phyloP scores from a whole-genome alignment of 768 basidiomycete species.

The Phallus indusiatus region DNA sequence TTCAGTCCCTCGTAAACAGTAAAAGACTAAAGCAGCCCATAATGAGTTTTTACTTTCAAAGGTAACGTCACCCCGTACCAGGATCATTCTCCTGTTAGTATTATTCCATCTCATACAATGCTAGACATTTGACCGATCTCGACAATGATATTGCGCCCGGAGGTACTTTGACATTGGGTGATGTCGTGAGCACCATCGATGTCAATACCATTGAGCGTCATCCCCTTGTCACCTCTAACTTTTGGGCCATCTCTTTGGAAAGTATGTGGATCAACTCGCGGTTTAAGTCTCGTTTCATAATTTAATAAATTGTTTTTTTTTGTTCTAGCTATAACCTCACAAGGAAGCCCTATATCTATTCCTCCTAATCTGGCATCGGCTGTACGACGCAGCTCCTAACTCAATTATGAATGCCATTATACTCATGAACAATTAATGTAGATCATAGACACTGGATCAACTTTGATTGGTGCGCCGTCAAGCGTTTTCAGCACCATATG shows the following conservation, averaged over 20 bases:
- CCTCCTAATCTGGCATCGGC: slow-evolving; percentile 21
- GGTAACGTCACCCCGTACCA: slow-evolving; percentile 17
- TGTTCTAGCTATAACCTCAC: slow-evolving; percentile 46
- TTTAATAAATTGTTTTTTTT: not conserved
- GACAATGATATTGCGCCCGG: slow-evolving; percentile 37
- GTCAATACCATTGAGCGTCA: slow-evolving; percentile 57
- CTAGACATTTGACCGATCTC: slow-evolving; percentile 24
- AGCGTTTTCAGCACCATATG: slow-evolving; percentile 57
- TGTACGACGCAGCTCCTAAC: not conserved
- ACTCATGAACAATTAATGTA: not conserved
- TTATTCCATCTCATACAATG: not conserved
- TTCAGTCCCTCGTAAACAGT: slow-evolving; percentile 41
- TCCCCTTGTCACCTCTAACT: slow-evolving; percentile 26
- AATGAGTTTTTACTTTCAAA: slow-evolving; percentile 58
- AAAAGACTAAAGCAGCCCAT: slow-evolving; percentile 39
- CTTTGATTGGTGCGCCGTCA: slow-evolving; percentile 81
- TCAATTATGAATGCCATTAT: not conserved
- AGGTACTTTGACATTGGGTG: slow-evolving; percentile 68
- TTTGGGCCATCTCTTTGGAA: slow-evolving; percentile 53
- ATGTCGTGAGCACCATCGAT: slow-evolving; percentile 53
- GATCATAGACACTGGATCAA: slow-evolving; percentile 36
- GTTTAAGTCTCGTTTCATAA: too few species aligned
- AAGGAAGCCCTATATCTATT: slow-evolving; percentile 39
- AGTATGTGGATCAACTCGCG: slow-evolving; percentile 28
- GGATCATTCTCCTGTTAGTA: not conserved